Conservation (phyloP, 345 rosid genomes). For the Salix exigua region DNA sequence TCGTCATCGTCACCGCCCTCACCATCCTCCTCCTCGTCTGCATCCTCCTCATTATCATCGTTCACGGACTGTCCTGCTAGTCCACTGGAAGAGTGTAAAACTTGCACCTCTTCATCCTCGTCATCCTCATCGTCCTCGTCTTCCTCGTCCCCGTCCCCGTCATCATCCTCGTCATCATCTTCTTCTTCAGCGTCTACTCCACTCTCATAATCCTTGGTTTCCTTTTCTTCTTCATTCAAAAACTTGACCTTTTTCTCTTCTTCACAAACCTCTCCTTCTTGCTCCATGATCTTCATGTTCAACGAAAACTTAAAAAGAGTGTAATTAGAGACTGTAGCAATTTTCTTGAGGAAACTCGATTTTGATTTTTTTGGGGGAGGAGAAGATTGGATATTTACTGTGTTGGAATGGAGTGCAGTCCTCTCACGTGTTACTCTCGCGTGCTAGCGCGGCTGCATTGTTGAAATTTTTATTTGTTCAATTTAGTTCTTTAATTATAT, state of each 20-base stretch:
- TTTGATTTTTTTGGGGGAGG: constrained; percentile 15
- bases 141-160: constrained; percentile 11
- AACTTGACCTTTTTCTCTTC: constrained; percentile 33
- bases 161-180: constrained; percentile 21
- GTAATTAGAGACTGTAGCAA: background rate
- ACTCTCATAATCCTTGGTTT: constrained; percentile 24
- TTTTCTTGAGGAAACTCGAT: constrained; percentile 10
- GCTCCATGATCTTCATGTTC: constrained; percentile 51
- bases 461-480: no score
- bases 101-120: constrained; percentile 46
- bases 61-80: constrained; percentile 48
- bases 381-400: background rate
- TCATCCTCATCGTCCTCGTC: constrained; percentile 38
- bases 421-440: no score
- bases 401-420: no score
- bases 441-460: no score
- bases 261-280: constrained; percentile 33
- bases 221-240: constrained; percentile 29
- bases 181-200: constrained; percentile 30
- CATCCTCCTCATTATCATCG: constrained; percentile 23
- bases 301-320: background rate
- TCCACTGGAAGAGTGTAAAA: constrained; percentile 48
- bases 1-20: background rate
- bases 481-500: no score
- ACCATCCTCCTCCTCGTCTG: background rate